Conservation (phyloP, 1,139 yeast species). For the Blastobotrys malaysiensis region DNA sequence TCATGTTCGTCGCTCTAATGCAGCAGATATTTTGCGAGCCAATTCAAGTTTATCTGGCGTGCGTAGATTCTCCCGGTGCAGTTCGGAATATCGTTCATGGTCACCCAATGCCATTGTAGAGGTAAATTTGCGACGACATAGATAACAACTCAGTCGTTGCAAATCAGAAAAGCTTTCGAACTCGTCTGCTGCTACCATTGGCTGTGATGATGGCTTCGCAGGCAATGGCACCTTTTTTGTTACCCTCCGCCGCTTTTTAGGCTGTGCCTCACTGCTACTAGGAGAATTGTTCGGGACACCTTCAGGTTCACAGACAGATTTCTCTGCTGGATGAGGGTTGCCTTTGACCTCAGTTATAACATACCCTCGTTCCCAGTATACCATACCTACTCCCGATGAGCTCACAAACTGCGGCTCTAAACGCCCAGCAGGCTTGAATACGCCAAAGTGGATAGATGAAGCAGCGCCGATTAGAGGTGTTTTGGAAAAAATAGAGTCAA, state of each 20-base stretch:
- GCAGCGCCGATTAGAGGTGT: neutral
- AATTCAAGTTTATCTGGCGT: neutral
- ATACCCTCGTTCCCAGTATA: slow-evolving; percentile 2
- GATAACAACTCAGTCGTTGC: neutral
- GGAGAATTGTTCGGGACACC: neutral
- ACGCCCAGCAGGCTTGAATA: neutral
- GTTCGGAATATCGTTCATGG: slow-evolving; percentile 1
- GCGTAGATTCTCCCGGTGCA: neutral
- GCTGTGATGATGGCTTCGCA: neutral
- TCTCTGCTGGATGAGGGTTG: neutral
- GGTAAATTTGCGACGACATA: slow-evolving; percentile 3
- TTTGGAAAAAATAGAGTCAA: neutral
- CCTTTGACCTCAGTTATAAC: neutral
- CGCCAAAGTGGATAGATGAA: slow-evolving; percentile 1
- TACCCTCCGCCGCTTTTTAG: slow-evolving; percentile 5
- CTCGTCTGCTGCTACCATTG: neutral
- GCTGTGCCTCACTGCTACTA: slow-evolving; percentile 3
- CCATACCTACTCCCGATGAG: slow-evolving; percentile 1
- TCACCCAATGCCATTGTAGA: neutral
- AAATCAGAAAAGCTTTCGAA: neutral
- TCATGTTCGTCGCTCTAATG: no score
- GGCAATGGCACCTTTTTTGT: neutral
- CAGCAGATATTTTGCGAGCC: neutral
- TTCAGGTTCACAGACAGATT: neutral
- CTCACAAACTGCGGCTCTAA: neutral